A percentile compares a stretch with the other conserved stretches of the same genome.
phyloP scores from a whole-genome alignment of 179 eudicot species.

The Drosera spatulata region DNA sequence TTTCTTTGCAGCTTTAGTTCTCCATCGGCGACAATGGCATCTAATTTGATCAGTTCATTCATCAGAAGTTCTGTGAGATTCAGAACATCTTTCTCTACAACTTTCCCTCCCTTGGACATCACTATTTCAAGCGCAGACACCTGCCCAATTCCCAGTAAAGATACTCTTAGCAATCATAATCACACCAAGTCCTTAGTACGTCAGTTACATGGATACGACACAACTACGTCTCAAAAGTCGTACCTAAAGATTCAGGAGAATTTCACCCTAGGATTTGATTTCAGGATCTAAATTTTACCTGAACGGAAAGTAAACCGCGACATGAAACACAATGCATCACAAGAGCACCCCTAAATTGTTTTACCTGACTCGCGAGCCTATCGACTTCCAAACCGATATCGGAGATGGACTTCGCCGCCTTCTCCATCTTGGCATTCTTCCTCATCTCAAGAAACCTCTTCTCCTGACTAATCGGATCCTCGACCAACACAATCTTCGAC shows the following conservation, averaged over 20 bases:
- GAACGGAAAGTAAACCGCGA: slow-evolving; percentile 21
- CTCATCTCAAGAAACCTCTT: slow-evolving; percentile 73
- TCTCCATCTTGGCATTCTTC: slow-evolving; percentile 67
- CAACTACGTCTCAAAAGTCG: too few species aligned
- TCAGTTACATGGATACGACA: too few species aligned
- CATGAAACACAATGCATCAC: slow-evolving; percentile 13
- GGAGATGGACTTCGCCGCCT: slow-evolving; percentile 68
- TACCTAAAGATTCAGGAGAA: neutral
- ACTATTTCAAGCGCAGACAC: slow-evolving; percentile 70
- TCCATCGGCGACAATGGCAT: slow-evolving; percentile 49
- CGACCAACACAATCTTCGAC: slow-evolving; percentile 66
- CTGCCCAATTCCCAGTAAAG: slow-evolving; percentile 16
- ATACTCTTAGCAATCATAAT: neutral
- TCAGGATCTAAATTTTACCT: slow-evolving; percentile 26
- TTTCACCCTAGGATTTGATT: neutral
- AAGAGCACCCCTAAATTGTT: too few species aligned
- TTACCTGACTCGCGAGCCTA: slow-evolving; percentile 80
- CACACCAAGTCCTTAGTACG: neutral
- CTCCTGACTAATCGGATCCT: slow-evolving; percentile 86
- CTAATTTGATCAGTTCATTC: slow-evolving; percentile 80
- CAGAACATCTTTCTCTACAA: slow-evolving; percentile 50
- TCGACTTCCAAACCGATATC: slow-evolving; percentile 82
- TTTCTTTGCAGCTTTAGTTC: slow-evolving; percentile 85
- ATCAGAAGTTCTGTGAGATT: slow-evolving; percentile 53
- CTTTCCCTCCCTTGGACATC: slow-evolving; percentile 64